Percentiles rank a stretch among this genome's conserved stretches.
phyloP scores from a whole-genome alignment of 106 monocot genomes.

The Platanthera guangdongensis region DNA sequence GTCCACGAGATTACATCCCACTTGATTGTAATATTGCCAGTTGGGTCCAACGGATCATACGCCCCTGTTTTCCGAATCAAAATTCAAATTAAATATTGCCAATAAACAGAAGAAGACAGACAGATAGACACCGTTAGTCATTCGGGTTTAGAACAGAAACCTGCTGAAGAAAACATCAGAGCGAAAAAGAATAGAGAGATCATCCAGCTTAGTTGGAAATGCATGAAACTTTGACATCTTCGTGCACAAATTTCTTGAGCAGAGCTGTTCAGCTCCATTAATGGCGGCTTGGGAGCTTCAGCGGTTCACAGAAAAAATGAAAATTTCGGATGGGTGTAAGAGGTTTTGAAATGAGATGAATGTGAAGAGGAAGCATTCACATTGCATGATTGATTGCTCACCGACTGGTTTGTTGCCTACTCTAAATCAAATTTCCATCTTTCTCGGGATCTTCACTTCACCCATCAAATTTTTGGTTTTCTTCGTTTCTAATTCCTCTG shows the following conservation, averaged over 20 bases:
- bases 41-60: constrained; percentile 79
- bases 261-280: background rate
- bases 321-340: constrained; percentile 1
- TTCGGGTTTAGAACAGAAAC: constrained; percentile 14
- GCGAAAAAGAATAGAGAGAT: constrained; percentile 15
- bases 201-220: constrained; percentile 7
- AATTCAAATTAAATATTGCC: constrained; percentile 1
- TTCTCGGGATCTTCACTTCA: background rate
- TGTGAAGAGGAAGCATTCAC: constrained; percentile 5
- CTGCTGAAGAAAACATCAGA: constrained; percentile 34
- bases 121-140: background rate
- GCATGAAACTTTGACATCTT: background rate
- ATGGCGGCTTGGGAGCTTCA: background rate
- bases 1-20: constrained; percentile 86
- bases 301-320: background rate
- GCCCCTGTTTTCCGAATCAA: constrained; percentile 22
- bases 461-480: constrained; percentile 10
- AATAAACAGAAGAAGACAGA: background rate
- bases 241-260: background rate
- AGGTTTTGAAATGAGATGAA: constrained; percentile 11
- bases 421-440: background rate
- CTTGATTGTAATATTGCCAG: constrained; percentile 68
- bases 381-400: constrained; percentile 18
- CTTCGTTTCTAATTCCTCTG: constrained; percentile 35
- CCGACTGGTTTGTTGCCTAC: constrained; percentile 25